Conservation (phyloP, 176 grass and related monocot genomes). For the Luzula sylvatica region DNA sequence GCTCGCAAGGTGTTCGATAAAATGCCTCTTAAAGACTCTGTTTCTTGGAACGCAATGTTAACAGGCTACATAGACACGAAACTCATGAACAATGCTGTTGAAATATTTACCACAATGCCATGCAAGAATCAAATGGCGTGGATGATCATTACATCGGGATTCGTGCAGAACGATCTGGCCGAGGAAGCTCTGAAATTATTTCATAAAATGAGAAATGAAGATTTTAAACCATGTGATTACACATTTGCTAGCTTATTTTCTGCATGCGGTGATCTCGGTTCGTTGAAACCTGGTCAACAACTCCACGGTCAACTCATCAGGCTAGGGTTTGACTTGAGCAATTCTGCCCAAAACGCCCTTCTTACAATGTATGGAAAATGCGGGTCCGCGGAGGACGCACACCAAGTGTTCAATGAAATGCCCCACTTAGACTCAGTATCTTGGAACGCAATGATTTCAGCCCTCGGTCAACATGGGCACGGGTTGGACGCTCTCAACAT, state of each 20-base stretch:
- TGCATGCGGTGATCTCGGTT: slow-evolving; percentile 64
- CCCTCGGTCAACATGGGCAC: slow-evolving; percentile 74
- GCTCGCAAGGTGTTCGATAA: slow-evolving; percentile 48
- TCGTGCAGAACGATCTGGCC: slow-evolving; percentile 52
- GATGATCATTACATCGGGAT: slow-evolving; percentile 86
- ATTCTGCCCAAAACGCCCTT: slow-evolving; percentile 74
- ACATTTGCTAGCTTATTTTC: slow-evolving; percentile 57
- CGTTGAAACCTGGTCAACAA: slow-evolving; percentile 48
- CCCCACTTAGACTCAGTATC: slow-evolving; percentile 57
- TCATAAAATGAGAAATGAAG: slow-evolving; percentile 44
- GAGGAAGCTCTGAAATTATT: slow-evolving; percentile 66
- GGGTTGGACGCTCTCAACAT: slow-evolving; percentile 55
- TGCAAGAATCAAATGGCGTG: slow-evolving; percentile 74
- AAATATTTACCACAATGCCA: slow-evolving; percentile 61
- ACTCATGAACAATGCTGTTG: slow-evolving; percentile 32
- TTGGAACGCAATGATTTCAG: slow-evolving; percentile 88
- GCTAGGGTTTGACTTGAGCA: slow-evolving; percentile 59
- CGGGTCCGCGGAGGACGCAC: slow-evolving; percentile 53
- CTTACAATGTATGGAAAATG: slow-evolving; percentile 90
- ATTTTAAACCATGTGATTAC: slow-evolving; percentile 53
- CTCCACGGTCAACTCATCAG: slow-evolving; percentile 64
- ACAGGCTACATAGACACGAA: slow-evolving; percentile 51
- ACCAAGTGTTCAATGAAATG: slow-evolving; percentile 52
- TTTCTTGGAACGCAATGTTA: slow-evolving; percentile 89
- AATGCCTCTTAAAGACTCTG: slow-evolving; percentile 53